These are phyloP conservation scores for Hypsizygus marmoreus DNA, from an alignment of 768 basidiomycete genomes.

Conservation along the genomic window DNA sequence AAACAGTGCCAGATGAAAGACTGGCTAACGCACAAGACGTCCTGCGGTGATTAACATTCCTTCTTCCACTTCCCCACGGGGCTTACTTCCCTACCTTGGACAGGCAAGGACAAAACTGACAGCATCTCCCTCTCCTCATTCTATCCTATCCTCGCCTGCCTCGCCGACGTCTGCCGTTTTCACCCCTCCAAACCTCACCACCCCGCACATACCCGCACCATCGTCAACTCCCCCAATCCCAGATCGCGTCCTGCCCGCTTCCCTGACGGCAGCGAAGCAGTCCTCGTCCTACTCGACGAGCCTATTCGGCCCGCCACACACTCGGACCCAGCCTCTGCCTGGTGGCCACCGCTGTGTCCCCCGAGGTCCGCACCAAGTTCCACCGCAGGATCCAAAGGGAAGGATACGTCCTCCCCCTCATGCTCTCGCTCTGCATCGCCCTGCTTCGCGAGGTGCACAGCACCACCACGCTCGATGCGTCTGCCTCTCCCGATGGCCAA, in stretches of 20 bases:
- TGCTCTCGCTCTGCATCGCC: slow-evolving; percentile 28
- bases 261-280: slow-evolving; percentile 27
- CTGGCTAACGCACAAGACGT: no score
- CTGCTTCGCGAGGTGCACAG: slow-evolving; percentile 36
- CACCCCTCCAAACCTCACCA: slow-evolving; percentile 20
- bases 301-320: slow-evolving; percentile 9
- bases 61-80: no score
- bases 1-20: no score
- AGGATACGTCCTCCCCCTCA: slow-evolving; percentile 29
- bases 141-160: slow-evolving; percentile 32
- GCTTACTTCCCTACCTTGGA: no score
- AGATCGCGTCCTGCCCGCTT: slow-evolving; percentile 12
- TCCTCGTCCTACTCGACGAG: slow-evolving; percentile 31
- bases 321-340: slow-evolving; percentile 21
- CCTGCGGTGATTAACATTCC: no score
- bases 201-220: slow-evolving; percentile 26
- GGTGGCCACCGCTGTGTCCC: slow-evolving; percentile 27
- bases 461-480: no score
- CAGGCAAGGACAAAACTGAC: no score
- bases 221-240: slow-evolving; percentile 28
- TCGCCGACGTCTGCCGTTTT: slow-evolving; percentile 24
- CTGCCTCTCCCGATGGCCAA: slow-evolving; percentile 20
- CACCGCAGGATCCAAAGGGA: slow-evolving; percentile 27
- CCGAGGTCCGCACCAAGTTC: slow-evolving; percentile 27
- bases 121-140: slow-evolving; percentile 26